phyloP scores from a whole-genome alignment of 768 basidiomycete genomes.

The Lentinula sp. region DNA sequence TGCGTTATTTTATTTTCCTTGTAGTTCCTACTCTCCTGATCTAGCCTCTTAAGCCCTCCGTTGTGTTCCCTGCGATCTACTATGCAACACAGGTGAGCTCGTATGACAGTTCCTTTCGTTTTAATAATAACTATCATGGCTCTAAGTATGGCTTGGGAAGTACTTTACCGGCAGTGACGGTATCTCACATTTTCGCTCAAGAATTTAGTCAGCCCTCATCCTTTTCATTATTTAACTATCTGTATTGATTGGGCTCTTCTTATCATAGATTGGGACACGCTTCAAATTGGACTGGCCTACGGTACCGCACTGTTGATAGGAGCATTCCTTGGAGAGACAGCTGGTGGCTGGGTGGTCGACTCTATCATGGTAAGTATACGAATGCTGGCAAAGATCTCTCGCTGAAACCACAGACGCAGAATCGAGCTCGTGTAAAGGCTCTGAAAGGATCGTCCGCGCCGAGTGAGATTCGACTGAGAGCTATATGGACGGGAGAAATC shows the following conservation, averaged over 20 bases:
- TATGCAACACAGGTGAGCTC: not conserved
- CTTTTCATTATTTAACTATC: not conserved
- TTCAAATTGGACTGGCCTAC: conserved; percentile 3
- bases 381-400: not conserved
- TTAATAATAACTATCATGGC: not conserved
- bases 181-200: conserved; percentile 5
- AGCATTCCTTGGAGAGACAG: conserved; percentile 1
- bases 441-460: not conserved
- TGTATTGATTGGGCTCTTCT: not conserved
- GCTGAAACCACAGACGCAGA: not conserved
- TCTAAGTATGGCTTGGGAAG: not conserved
- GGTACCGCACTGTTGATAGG: not conserved
- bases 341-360: conserved; percentile 1
- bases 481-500: conserved; percentile 5
- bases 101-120: too few relatives aligned
- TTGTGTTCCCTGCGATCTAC: conserved; percentile 1
- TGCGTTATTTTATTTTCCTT: not conserved
- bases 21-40: not conserved
- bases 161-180: conserved; percentile 2
- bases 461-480: conserved; percentile 1
- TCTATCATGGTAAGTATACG: conserved; percentile 2
- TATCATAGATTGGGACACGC: not conserved
- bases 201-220: not conserved
- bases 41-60: not conserved
- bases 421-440: not conserved